Conservation (phyloP, 202 grass and related monocot genomes). For the Digitaria exilis region DNA sequence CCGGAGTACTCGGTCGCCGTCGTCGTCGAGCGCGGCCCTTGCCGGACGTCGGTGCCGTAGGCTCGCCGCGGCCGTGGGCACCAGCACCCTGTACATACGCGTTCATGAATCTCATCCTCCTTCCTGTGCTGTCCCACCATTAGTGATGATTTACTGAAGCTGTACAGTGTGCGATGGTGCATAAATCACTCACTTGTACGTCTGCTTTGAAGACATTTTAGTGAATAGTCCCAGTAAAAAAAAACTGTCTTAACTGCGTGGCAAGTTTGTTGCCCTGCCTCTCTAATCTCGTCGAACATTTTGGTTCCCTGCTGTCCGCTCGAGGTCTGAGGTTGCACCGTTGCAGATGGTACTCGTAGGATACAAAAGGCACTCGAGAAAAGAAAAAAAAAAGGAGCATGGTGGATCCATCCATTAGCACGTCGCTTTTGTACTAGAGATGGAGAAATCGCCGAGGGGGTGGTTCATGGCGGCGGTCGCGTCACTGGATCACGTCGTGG, state of each 20-base stretch:
- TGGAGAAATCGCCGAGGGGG: neutral
- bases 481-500: neutral
- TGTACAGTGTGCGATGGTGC: conserved; percentile 14
- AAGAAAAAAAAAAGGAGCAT: neutral
- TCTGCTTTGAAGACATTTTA: neutral
- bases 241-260: neutral
- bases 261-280: neutral
- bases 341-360: too few species aligned
- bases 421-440: neutral
- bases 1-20: neutral
- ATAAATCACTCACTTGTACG: neutral
- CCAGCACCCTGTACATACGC: neutral
- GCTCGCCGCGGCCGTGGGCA: neutral
- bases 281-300: neutral
- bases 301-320: neutral
- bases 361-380: neutral
- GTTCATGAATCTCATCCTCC: neutral
- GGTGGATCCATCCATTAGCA: neutral
- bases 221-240: neutral
- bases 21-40: conserved; percentile 15
- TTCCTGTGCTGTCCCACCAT: neutral
- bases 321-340: neutral
- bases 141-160: neutral
- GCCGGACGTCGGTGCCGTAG: conserved; percentile 31
- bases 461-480: conserved; percentile 4